Conservation (phyloP, 108 stramenopile species). For the Discostella stelligeroides region DNA sequence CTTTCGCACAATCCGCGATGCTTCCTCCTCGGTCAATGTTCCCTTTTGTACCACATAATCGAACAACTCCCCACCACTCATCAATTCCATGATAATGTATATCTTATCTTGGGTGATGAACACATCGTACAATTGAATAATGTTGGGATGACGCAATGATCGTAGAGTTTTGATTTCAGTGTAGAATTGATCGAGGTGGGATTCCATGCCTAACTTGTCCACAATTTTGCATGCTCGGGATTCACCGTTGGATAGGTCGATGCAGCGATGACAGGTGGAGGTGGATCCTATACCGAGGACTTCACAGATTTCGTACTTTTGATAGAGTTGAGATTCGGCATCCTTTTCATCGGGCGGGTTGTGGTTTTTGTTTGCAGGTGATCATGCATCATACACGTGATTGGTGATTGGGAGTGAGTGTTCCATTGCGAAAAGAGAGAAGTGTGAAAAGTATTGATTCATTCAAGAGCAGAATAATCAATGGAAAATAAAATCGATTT, state of each 20-base stretch:
- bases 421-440: background rate
- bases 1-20: slow-evolving; percentile 86
- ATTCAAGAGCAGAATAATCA: background rate
- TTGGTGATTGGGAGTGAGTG: background rate
- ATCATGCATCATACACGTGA: background rate
- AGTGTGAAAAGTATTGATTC: background rate
- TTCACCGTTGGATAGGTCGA: slow-evolving; percentile 49
- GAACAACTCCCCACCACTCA: slow-evolving; percentile 98
- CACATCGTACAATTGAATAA: slow-evolving; percentile 94
- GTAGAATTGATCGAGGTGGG: slow-evolving; percentile 93
- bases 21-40: slow-evolving; percentile 82
- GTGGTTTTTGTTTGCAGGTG: background rate
- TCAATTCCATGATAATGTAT: slow-evolving; percentile 97
- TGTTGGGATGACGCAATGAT: slow-evolving; percentile 86
- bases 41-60: slow-evolving; percentile 98
- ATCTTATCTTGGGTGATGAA: slow-evolving; percentile 89
- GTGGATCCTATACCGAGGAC: slow-evolving; percentile 96
- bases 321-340: slow-evolving; percentile 65
- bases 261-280: slow-evolving; percentile 92
- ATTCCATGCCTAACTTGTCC: slow-evolving; percentile 91
- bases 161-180: slow-evolving; percentile 89
- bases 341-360: slow-evolving; percentile 40
- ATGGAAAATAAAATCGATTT: background rate
- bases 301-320: slow-evolving; percentile 90
- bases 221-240: slow-evolving; percentile 96